Conservation (phyloP, 75 land plant species). For the Gnetum montanum region DNA sequence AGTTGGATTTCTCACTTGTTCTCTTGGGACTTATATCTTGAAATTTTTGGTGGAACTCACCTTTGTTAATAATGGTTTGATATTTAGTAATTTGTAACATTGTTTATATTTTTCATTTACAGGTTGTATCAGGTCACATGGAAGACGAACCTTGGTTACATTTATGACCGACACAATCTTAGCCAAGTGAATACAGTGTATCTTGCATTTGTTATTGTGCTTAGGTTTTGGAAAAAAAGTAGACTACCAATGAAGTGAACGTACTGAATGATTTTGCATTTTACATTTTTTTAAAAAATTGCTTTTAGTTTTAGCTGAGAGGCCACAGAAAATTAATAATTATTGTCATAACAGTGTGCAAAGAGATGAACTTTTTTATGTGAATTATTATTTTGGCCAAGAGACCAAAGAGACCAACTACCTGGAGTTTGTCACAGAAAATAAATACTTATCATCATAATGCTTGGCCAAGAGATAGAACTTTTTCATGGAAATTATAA, state of each 20-base stretch:
- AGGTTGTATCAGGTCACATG: conserved; percentile 87
- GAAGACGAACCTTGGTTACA: conserved; percentile 59
- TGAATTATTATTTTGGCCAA: too few relatives aligned
- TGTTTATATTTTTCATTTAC: conserved; percentile 6
- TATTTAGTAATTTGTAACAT: background rate
- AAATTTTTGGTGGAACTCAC: too few relatives aligned
- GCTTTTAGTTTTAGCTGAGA: background rate
- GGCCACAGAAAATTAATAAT: background rate
- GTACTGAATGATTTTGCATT: background rate
- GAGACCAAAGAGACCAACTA: too few relatives aligned
- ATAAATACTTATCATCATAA: too few relatives aligned
- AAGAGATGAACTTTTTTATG: too few relatives aligned
- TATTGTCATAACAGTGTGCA: background rate
- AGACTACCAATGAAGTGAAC: background rate
- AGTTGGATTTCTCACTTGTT: too few relatives aligned
- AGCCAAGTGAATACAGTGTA: conserved; percentile 41
- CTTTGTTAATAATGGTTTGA: too few relatives aligned
- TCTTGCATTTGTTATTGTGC: background rate
- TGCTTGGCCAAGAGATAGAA: too few relatives aligned
- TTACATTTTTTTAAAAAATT: background rate
- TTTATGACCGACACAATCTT: conserved; percentile 55
- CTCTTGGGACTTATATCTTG: too few relatives aligned
- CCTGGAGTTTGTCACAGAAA: too few relatives aligned
- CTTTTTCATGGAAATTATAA: too few relatives aligned
- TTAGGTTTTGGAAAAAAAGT: background rate